Evolutionary conservation across 108 stramenopile genomes (phyloP), one percentile per base, ranked within the genome.

Genomic region (Seminavis robusta): DNA sequence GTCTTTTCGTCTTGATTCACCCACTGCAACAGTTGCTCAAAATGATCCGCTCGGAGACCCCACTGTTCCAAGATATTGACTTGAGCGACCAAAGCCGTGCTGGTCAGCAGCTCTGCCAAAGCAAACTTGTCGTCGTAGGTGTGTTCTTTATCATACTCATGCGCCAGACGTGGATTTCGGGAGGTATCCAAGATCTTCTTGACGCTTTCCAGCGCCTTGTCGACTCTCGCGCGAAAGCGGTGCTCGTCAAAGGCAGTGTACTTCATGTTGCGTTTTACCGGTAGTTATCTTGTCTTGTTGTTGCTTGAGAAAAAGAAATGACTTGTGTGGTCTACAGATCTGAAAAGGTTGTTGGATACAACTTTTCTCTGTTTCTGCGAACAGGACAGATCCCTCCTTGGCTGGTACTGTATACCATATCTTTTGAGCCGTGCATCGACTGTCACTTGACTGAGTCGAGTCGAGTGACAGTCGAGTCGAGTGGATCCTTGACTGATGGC

Each of bases 101-200:
- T 92, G 16, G 83, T 73, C 24, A 77, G 38, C 26, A 56, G 37
- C 40, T 89, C 61, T 17, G 81, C 87, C 24, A 92, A 46, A 4
- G 40, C 69, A 63, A 71, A 92, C 68, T 92, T 92, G 59, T 81
- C 80, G 13, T 59, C 69, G 47, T 89, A 92, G 2, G 56, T 59
- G 57, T 92, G 86, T 26, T 81, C 36, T 19, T 59, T 45, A 27
- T 86, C 69, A 11, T 63, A 61, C 25, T 76, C 74, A 27, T 63
- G 58, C 4, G 74, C 71, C 25, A 66, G 48, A 16, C 56, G 71
- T 7, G 70, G 70, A 47, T 64, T 51, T 5, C 74, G 65, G 32
- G 65, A 44, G 38, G 49, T 41, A 24, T 75, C 71, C 34, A 81
- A 39, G 31, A 81, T 72, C 17, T 44, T 50, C 24, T 65, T 7